Base-by-base conservation (phyloP, 108 stramenopile species). In the Cyclotella baltica region DNA sequence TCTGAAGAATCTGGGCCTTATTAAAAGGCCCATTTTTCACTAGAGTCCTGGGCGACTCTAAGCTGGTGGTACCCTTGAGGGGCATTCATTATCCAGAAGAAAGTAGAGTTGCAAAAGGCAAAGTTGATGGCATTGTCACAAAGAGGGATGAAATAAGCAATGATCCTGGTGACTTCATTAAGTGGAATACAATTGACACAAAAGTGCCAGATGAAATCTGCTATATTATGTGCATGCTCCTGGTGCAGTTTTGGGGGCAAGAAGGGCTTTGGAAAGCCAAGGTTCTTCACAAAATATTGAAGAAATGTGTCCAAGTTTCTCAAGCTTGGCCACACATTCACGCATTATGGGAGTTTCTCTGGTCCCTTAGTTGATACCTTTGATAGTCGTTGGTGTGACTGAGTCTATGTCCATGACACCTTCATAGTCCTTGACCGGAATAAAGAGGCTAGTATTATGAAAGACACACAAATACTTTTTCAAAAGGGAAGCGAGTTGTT, bases 221-320 rank as follows among this genome's bases (percentile, higher is more conserved):
- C 22, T 19, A 55, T 55, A n/a, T 55, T 5, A 10, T 5, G 10
- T 6, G 22, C 22, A n/a, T n/a, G n/a, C n/a, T n/a, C n/a, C n/a
- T n/a, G n/a, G n/a, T n/a, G n/a, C n/a, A n/a, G n/a, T n/a, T 55
- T 55, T 55, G 53, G 53, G 5, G 5, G 53, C 53, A 19, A 55
- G 53, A 10, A 55, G n/a, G 53, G 22, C 53, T 55, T 55, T 55
- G 20, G 20, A 55, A 6, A 55, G 22, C 53, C 22, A 55, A 6
- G 5, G 18, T n/a, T n/a, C 22, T 6, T 55, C 20, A 19, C 20
- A n/a, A 19, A n/a, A n/a, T 6, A n/a, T 22, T n/a, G 10, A n/a
- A n/a, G n/a, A n/a, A n/a, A n/a, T n/a, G n/a, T n/a, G n/a, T n/a
- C n/a, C n/a, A n/a, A n/a, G n/a, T n/a, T n/a, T 55, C 53, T 55